phyloP scores from a whole-genome alignment of 208 protist genomes.

The Leishmania lainsoni region DNA sequence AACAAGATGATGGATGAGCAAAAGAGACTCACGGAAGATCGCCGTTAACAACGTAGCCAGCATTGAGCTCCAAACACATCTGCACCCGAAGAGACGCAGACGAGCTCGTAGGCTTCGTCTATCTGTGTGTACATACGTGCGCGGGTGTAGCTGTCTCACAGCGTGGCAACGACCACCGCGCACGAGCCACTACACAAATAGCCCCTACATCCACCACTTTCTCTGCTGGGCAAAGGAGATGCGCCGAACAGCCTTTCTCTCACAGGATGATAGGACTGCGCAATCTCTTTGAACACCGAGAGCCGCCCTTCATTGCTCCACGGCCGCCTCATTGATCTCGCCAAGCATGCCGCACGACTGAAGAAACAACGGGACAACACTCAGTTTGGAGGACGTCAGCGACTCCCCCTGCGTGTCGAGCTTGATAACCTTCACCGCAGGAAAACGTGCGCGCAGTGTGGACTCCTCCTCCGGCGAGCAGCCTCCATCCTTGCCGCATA shows the following conservation, averaged over 20 bases:
- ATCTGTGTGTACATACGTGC: not conserved
- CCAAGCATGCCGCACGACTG: conserved; percentile 53
- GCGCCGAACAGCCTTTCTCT: not conserved
- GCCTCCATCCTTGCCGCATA: conserved; percentile 21
- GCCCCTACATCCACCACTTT: not conserved
- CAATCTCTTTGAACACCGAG: not conserved
- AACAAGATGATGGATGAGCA: not conserved
- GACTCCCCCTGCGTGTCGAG: conserved; percentile 32
- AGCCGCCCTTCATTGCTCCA: not conserved
- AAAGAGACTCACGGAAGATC: not conserved
- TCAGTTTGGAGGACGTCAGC: conserved; percentile 18
- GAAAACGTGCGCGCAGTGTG: conserved; percentile 36
- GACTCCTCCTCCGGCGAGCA: conserved; percentile 32
- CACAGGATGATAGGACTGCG: not conserved
- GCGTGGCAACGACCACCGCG: too few relatives aligned
- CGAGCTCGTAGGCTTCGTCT: not conserved
- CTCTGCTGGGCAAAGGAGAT: not conserved
- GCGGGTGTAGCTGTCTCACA: not conserved
- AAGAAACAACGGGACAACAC: conserved; percentile 38
- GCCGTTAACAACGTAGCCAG: not conserved
- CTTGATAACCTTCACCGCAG: conserved; percentile 34
- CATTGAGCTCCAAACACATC: too few relatives aligned
- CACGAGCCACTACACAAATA: not conserved
- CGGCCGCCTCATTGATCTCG: conserved; percentile 32
- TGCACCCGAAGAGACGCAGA: not conserved